These are phyloP conservation scores for Aspergillus caelatus DNA, from an alignment of 2,329 filamentous ascomycete genomes.

Conservation along the genomic window DNA sequence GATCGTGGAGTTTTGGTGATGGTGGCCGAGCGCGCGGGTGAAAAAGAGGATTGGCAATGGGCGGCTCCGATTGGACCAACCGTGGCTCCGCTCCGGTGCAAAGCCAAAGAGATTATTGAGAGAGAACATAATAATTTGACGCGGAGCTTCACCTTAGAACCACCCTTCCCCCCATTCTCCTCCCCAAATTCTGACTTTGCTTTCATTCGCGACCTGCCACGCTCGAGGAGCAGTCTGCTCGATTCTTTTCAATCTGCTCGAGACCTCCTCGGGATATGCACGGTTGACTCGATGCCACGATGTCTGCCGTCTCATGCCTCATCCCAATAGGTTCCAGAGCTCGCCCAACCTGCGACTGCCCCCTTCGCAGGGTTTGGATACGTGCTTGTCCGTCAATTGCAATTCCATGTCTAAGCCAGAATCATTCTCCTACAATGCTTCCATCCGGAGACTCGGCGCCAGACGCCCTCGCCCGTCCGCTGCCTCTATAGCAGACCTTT, in stretches of 20 bases:
- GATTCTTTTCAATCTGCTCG: conserved; percentile 22
- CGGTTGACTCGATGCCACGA: conserved; percentile 52
- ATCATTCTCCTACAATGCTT: conserved; percentile 26
- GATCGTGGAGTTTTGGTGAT: conserved; percentile 1
- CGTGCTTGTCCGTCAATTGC: conserved; percentile 24
- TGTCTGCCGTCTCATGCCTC: conserved; percentile 68
- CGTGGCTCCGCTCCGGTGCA: conserved; percentile 33
- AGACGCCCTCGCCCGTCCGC: conserved; percentile 33
- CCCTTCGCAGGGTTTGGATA: conserved; percentile 47
- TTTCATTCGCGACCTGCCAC: conserved; percentile 4
- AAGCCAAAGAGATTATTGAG: conserved; percentile 13
- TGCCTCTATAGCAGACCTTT: conserved; percentile 52
- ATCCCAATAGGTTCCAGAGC: conserved; percentile 58
- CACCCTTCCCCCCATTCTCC: conserved; percentile 1
- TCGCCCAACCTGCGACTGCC: conserved; percentile 51
- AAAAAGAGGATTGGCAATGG: conserved; percentile 42
- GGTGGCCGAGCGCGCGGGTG: conserved; percentile 23
- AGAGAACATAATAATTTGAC: conserved; percentile 21
- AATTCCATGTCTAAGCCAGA: conserved; percentile 35
- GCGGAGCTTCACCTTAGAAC: conserved; percentile 13
- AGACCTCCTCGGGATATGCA: conserved; percentile 33
- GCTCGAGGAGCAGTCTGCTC: conserved; percentile 17
- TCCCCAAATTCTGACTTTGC: conserved; percentile 3
- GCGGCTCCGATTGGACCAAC: conserved; percentile 40
- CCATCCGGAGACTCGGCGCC: conserved; percentile 31